Percentiles rank a stretch among this genome's conserved stretches.
Conservation (phyloP, 495 filamentous ascomycete species). For the Jackrogersella multiformis region DNA sequence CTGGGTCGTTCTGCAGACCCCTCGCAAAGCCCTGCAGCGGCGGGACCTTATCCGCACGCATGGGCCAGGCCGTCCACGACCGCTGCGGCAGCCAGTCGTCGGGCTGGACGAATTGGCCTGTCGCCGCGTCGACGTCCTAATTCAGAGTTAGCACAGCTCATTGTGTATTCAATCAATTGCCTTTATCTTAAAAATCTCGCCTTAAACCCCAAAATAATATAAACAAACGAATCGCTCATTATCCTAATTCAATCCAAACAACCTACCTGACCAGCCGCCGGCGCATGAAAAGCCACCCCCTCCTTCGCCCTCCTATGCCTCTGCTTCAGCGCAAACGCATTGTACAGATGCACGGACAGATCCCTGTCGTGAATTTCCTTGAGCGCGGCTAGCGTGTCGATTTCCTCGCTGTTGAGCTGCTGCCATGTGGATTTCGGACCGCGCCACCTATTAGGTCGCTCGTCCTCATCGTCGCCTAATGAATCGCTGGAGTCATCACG, state of each 20-base stretch:
- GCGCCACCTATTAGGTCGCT: slow-evolving; percentile 60
- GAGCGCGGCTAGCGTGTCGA: slow-evolving; percentile 65
- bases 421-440: slow-evolving; percentile 70
- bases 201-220: no score
- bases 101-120: slow-evolving; percentile 32
- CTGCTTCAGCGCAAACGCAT: slow-evolving; percentile 69
- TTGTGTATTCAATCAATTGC: no score
- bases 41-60: slow-evolving; percentile 67
- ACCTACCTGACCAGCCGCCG: slow-evolving; percentile 13
- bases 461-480: slow-evolving; percentile 46
- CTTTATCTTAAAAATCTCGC: no score
- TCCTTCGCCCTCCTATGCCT: slow-evolving; percentile 23
- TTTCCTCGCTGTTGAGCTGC: slow-evolving; percentile 65
- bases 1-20: slow-evolving; percentile 38
- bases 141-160: slow-evolving; percentile 12
- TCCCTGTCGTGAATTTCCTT: slow-evolving; percentile 66
- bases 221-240: background rate
- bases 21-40: slow-evolving; percentile 51
- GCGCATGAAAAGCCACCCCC: background rate
- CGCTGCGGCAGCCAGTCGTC: slow-evolving; percentile 58
- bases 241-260: background rate
- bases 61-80: slow-evolving; percentile 82
- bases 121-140: slow-evolving; percentile 37
- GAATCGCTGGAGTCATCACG: slow-evolving; percentile 38
- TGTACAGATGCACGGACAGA: slow-evolving; percentile 79